These are phyloP conservation scores for Picea engelmannii DNA, from an alignment of 83 land plant species.

Conservation along the genomic window DNA sequence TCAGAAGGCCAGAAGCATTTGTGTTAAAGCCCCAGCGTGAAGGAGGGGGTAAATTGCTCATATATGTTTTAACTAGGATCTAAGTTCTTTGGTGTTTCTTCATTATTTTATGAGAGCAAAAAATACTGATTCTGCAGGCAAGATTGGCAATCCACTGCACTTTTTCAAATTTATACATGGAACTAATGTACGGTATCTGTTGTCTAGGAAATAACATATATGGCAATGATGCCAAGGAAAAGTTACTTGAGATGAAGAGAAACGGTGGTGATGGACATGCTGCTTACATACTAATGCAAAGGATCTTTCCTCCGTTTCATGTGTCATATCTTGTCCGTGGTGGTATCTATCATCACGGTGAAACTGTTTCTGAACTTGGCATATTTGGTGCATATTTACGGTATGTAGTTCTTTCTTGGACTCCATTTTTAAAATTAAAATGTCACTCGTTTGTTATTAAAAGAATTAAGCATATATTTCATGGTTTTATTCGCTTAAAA, in stretches of 20 bases:
- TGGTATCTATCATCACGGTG: conserved; percentile 60
- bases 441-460: not conserved
- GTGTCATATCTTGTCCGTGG: conserved; percentile 73
- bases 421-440: not conserved
- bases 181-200: not conserved
- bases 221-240: conserved; percentile 71
- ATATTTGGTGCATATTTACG: conserved; percentile 86
- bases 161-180: not conserved
- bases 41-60: conserved; percentile 80
- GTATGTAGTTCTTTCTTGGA: conserved; percentile 25
- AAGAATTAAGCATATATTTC: not conserved
- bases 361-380: conserved; percentile 92
- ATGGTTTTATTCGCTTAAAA: not conserved
- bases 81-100: not conserved
- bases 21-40: conserved; percentile 98
- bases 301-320: conserved; percentile 76
- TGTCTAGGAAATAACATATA: conserved; percentile 87
- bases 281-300: conserved; percentile 96
- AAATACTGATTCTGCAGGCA: no score
- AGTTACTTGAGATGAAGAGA: conserved; percentile 50
- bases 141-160: not conserved
- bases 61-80: not conserved
- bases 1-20: conserved; percentile 71
- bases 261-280: conserved; percentile 64
- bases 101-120: not conserved